Base-by-base conservation (phyloP, 1,284 basidiomycete species). In the Ganoderma sp. region DNA sequence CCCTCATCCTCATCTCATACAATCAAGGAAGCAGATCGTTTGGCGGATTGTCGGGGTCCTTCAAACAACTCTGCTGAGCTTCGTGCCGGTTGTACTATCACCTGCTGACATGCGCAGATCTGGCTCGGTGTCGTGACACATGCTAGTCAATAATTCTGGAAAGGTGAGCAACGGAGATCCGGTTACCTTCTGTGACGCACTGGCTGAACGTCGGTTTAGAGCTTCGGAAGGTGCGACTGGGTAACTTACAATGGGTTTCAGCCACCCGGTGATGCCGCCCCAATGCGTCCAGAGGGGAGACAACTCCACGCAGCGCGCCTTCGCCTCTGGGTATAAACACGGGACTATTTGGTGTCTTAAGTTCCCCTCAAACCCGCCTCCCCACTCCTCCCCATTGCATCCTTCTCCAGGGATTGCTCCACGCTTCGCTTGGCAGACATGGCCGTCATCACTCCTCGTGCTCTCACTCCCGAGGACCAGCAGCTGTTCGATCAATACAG, bases 401-500 rank as follows among this genome's bases (percentile, higher is more conserved):
- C 63, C 67, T 50, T 63, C 39, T 42, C 57, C 61, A 7, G 52
- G 66, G 42, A 58, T 54, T 58, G 59, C 48, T 39, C 17, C 50
- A 14, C 61, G 34, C 68, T 64, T 41, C 63, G 34, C 67, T 61
- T 32, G 28, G 63, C 65, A 65, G 63, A 64, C 57, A 71, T 71
- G 63, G 67, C 68, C 41, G 45, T 60, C 57, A 6, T 8, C 25
- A 25, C 71, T 66, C 69, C 76, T 39, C 65, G 63, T 43, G 63
- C 69, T 65, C 73, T 86, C 54, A 77, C 82, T 59, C 68, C 78
- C 43, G 74, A 78, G 54, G 85, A 87, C 74, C 79, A 81, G 73
- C 74, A 75, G 48, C 79, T 81, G 59, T 87, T 88, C 77, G 71
- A 78, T 67, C 78, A 80, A 65, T 86, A 82, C 71, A 84, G 85